Conservation (phyloP, 345 rosid species). For the Camelina neglecta region DNA sequence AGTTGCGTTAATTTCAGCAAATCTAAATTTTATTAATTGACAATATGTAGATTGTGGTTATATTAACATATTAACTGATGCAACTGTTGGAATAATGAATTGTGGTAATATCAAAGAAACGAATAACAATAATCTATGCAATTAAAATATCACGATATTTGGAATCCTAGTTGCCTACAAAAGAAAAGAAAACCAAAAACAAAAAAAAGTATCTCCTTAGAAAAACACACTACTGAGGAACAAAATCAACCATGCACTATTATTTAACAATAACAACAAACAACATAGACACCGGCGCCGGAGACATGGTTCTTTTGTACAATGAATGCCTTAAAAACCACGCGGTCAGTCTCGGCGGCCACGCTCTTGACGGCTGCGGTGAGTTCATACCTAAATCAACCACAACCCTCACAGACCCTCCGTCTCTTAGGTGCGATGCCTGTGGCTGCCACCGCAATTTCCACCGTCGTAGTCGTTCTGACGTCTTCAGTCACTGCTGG, state of each 20-base stretch:
- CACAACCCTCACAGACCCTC: neutral
- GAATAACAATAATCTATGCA: no score
- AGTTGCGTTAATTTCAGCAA: no score
- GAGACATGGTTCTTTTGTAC: neutral
- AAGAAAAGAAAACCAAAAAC: neutral
- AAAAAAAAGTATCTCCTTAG: no score
- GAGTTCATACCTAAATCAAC: neutral
- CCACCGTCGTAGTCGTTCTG: neutral
- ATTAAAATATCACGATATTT: no score
- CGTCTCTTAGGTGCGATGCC: neutral
- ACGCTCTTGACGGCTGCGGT: neutral
- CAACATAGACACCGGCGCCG: neutral
- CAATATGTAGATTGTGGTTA: neutral
- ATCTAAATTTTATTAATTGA: no score
- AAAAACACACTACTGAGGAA: neutral
- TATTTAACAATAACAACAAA: neutral
- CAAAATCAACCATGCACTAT: neutral
- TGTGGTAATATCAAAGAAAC: no score
- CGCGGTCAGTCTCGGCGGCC: neutral
- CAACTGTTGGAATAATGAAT: neutral
- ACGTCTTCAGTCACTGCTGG: neutral
- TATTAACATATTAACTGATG: neutral
- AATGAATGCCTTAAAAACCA: slow-evolving; percentile 2
- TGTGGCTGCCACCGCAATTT: neutral
- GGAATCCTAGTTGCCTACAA: neutral